Percentiles rank a stretch among this genome's conserved stretches.
These are phyloP conservation scores for Cercospora sp. DNA, from an alignment of 2,329 filamentous ascomycete genomes.

Conservation along the genomic window DNA sequence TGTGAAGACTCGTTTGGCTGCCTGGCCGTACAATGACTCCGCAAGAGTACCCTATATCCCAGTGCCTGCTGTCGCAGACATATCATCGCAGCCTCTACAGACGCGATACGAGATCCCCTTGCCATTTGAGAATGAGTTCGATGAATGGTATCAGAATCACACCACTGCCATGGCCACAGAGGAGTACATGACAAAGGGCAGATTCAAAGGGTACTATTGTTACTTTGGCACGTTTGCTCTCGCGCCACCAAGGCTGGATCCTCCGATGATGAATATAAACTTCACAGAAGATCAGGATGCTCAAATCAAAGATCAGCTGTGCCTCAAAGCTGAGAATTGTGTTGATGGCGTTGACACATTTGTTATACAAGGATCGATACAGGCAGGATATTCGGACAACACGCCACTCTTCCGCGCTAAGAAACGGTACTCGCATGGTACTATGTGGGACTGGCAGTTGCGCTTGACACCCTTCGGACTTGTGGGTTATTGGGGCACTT, in stretches of 20 bases:
- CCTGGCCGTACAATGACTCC: constrained; percentile 14
- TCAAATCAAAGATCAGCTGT: background rate
- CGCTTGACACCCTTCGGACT: constrained; percentile 20
- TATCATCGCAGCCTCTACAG: background rate
- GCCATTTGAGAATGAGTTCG: constrained; percentile 7
- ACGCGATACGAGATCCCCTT: constrained; percentile 10
- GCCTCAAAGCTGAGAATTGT: constrained; percentile 5
- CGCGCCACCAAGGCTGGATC: constrained; percentile 12
- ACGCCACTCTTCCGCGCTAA: constrained; percentile 7
- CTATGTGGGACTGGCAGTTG: constrained; percentile 15
- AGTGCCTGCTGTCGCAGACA: background rate
- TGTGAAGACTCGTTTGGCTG: constrained; percentile 1
- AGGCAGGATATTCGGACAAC: background rate
- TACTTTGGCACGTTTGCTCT: constrained; percentile 10
- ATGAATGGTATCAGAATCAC: constrained; percentile 14
- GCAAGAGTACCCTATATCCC: constrained; percentile 12
- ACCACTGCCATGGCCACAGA: background rate
- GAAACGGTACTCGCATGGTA: constrained; percentile 14
- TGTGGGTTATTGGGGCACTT: constrained; percentile 19
- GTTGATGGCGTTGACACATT: constrained; percentile 18
- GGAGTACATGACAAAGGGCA: constrained; percentile 13
- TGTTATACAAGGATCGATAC: constrained; percentile 3
- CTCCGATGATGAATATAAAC: constrained; percentile 17
- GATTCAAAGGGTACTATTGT: constrained; percentile 19
- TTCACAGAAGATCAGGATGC: constrained; percentile 1